Base-by-base conservation (phyloP, 139 green algal genomes). In the Pleodorina starrii region DNA sequence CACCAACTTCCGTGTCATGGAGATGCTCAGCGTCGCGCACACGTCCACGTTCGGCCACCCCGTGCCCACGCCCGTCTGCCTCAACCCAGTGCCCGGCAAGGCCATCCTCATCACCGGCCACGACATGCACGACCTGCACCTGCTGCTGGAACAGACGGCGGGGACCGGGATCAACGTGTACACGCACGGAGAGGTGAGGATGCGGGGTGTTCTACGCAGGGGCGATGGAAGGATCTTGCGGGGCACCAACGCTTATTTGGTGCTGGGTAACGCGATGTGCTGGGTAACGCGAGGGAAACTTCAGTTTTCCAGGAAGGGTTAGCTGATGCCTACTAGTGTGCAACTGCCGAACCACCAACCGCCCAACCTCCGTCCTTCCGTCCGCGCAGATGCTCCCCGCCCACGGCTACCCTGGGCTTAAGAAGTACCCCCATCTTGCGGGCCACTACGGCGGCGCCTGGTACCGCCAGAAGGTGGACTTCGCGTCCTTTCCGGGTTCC, bases 141-240 rank as follows among this genome's bases (percentile, higher is more conserved):
- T 76, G n/a, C 88, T 97, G 91, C 90, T 97, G 42, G 59, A 93
- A 82, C 92, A 94, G 87, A 97, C 94, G 27, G 89, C 94, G 84
- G 95, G 94, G 86, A 97, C 66, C 1, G 93, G 94, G 54, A 93
- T 97, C 87, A 95, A 97, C 84, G 83, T 97, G 11, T 97, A 96
- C 94, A 97, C 95, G 36, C 95, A 97, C 78, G 94, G 93, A 12
- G 94, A 84, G 76, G 76, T 84, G 76, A 59, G 76, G 32, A 73
- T 14, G 29, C 5, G 63, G 63, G 63, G 12, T 27, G 63, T 43
- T 40, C 29, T 69, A 16, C 12, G 57, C 29, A 10, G 23, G 10
- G 63, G 63, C 7, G n/a, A 21, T 10, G 48, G 48, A 12, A 57
- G 48, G n/a, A n/a, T n/a, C n/a, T n/a, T n/a, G n/a, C n/a, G n/a